phyloP scores from a whole-genome alignment of 106 monocot genomes.

The Agapanthus africanus region DNA sequence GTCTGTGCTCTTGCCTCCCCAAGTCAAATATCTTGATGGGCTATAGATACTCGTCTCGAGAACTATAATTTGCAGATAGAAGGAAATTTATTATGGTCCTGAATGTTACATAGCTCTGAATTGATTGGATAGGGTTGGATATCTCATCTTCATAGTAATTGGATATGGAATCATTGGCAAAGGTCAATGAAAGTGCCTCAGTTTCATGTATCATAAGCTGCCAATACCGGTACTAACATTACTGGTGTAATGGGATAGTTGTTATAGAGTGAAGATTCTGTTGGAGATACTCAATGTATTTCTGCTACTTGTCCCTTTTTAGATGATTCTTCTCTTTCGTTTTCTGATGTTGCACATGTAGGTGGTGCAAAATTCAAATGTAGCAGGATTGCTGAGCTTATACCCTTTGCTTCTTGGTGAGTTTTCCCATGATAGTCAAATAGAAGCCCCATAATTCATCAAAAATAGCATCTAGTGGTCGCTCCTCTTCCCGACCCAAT shows the following conservation, averaged over 20 bases:
- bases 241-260: neutral
- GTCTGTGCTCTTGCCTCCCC: slow-evolving; percentile 18
- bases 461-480: slow-evolving; percentile 65
- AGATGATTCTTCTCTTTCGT: slow-evolving; percentile 8
- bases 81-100: neutral
- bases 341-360: slow-evolving; percentile 17
- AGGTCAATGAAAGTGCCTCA: neutral
- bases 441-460: slow-evolving; percentile 92
- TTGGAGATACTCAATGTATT: slow-evolving; percentile 5
- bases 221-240: neutral
- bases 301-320: slow-evolving; percentile 18
- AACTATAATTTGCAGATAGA: slow-evolving; percentile 7
- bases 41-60: slow-evolving; percentile 12
- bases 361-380: slow-evolving; percentile 41
- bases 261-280: slow-evolving; percentile 12
- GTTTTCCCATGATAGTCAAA: slow-evolving; percentile 91
- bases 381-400: slow-evolving; percentile 47
- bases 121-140: neutral
- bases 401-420: slow-evolving; percentile 55
- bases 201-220: neutral
- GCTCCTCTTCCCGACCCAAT: slow-evolving; percentile 62
- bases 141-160: neutral
- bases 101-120: neutral
- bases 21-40: slow-evolving; percentile 15
- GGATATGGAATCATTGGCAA: neutral